Conservation (phyloP, 2,329 filamentous ascomycete genomes). For the Orbilia ellipsospora region DNA sequence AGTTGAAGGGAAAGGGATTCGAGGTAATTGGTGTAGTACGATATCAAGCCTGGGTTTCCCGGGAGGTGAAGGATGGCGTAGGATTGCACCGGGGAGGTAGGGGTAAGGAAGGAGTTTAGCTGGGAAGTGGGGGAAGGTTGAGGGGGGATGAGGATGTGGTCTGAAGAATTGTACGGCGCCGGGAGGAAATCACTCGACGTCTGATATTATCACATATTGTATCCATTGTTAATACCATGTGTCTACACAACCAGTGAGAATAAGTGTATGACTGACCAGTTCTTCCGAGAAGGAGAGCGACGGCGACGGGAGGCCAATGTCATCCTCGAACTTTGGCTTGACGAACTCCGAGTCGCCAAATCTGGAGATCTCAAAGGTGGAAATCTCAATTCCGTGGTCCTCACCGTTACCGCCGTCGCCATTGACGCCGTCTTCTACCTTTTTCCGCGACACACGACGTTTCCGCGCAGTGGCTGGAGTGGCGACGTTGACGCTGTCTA, state of each 20-base stretch:
- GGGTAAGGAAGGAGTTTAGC: constrained; percentile 28
- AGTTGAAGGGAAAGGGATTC: constrained; percentile 65
- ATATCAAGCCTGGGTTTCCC: constrained; percentile 81
- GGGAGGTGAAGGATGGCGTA: constrained; percentile 76
- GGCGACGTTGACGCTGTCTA: not conserved
- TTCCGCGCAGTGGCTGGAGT: constrained; percentile 16
- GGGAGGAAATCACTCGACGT: constrained; percentile 36
- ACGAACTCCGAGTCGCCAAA: constrained; percentile 2
- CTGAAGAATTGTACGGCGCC: constrained; percentile 13
- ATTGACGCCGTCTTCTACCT: constrained; percentile 15
- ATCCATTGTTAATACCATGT: constrained; percentile 2
- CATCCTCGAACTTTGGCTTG: constrained; percentile 3
- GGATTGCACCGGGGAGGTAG: constrained; percentile 11
- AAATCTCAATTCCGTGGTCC: constrained; percentile 9
- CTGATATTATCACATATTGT: not conserved
- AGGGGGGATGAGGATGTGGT: constrained; percentile 41
- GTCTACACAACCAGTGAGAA: not conserved
- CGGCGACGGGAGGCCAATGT: not conserved
- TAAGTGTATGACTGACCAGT: constrained; percentile 9
- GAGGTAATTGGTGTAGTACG: constrained; percentile 77
- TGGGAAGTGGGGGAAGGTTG: constrained; percentile 47
- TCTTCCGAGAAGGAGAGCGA: constrained; percentile 40
- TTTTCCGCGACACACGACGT: constrained; percentile 27
- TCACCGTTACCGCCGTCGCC: constrained; percentile 24
- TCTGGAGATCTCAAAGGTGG: not conserved